phyloP scores from a whole-genome alignment of 2,329 filamentous ascomycete species.

The Sporothrix sp. region DNA sequence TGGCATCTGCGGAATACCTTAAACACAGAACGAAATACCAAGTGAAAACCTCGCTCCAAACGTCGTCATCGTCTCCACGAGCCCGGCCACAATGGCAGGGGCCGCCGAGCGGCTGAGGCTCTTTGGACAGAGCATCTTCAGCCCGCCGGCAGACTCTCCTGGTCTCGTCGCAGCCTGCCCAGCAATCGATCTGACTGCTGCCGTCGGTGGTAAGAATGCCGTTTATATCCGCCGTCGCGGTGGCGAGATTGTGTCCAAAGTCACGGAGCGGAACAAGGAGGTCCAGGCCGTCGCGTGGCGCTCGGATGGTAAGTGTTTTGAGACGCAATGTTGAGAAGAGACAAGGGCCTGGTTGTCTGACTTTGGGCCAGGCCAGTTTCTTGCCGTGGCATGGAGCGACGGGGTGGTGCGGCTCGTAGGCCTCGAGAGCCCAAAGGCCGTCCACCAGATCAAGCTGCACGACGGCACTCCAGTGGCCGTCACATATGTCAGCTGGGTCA shows the following conservation, averaged over 20 bases:
- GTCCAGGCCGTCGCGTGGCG: slow-evolving; percentile 53
- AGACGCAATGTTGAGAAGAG: too few relatives aligned
- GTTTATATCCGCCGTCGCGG: slow-evolving; percentile 71
- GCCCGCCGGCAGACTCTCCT: slow-evolving; percentile 40
- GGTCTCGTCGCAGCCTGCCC: slow-evolving; percentile 66
- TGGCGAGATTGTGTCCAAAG: slow-evolving; percentile 53
- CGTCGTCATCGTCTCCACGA: too few relatives aligned
- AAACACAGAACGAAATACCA: too few relatives aligned
- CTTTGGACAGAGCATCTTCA: slow-evolving; percentile 48
- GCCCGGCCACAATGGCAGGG: slow-evolving; percentile 1
- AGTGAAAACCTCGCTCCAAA: too few relatives aligned
- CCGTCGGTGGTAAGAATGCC: slow-evolving; percentile 53
- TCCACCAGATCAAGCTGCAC: slow-evolving; percentile 57
- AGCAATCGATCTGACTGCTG: slow-evolving; percentile 71
- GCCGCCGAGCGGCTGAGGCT: slow-evolving; percentile 27
- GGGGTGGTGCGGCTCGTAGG: slow-evolving; percentile 67
- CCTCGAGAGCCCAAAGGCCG: slow-evolving; percentile 69
- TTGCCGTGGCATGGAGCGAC: slow-evolving; percentile 79
- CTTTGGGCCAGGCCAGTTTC: slow-evolving; percentile 50
- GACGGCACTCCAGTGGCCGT: slow-evolving; percentile 34
- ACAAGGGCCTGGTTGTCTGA: too few relatives aligned
- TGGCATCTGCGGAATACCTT: too few relatives aligned
- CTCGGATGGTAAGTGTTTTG: slow-evolving; percentile 51
- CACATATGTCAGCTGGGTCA: slow-evolving; percentile 45
- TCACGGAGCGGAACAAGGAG: slow-evolving; percentile 31